phyloP scores from a whole-genome alignment of 352 stramenopile genomes.

The Pythium guiyangense region DNA sequence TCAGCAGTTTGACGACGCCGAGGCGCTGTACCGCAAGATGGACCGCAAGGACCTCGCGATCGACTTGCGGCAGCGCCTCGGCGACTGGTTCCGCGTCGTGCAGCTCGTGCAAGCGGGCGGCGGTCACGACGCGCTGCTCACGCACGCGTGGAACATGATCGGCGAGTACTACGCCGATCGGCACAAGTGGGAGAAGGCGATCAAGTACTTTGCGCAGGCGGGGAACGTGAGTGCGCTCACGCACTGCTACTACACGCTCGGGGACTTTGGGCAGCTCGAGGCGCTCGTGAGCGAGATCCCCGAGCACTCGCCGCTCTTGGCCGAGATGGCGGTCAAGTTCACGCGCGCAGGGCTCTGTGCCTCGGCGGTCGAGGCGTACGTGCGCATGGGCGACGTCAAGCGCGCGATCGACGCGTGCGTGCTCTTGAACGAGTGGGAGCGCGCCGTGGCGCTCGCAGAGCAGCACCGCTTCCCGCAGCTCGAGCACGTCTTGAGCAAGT shows the following conservation, averaged over 20 bases:
- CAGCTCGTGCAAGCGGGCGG: slow-evolving; percentile 75
- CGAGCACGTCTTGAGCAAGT: slow-evolving; percentile 90
- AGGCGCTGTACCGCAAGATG: slow-evolving; percentile 90
- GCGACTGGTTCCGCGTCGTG: slow-evolving; percentile 92
- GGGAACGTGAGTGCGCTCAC: slow-evolving; percentile 73
- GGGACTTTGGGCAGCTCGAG: slow-evolving; percentile 86
- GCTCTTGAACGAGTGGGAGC: slow-evolving; percentile 91
- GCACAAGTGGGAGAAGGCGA: slow-evolving; percentile 91
- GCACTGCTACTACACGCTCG: slow-evolving; percentile 90
- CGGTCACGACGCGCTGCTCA: slow-evolving; percentile 77
- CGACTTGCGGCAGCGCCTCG: slow-evolving; percentile 84
- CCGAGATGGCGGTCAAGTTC: slow-evolving; percentile 87
- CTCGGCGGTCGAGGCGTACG: slow-evolving; percentile 81
- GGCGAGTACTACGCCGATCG: slow-evolving; percentile 89
- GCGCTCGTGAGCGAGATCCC: slow-evolving; percentile 83
- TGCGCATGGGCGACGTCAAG: slow-evolving; percentile 90
- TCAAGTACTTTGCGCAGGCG: slow-evolving; percentile 88
- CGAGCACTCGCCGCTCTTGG: slow-evolving; percentile 69
- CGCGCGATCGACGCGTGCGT: slow-evolving; percentile 91
- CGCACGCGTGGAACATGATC: slow-evolving; percentile 85
- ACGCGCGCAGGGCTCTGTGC: slow-evolving; percentile 80
- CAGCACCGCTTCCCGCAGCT: slow-evolving; percentile 93
- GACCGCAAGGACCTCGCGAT: slow-evolving; percentile 93
- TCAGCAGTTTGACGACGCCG: slow-evolving; percentile 90
- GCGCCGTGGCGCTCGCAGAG: slow-evolving; percentile 87